Base-by-base conservation (phyloP, 2,329 filamentous ascomycete species). In the Penicillium hordei region DNA sequence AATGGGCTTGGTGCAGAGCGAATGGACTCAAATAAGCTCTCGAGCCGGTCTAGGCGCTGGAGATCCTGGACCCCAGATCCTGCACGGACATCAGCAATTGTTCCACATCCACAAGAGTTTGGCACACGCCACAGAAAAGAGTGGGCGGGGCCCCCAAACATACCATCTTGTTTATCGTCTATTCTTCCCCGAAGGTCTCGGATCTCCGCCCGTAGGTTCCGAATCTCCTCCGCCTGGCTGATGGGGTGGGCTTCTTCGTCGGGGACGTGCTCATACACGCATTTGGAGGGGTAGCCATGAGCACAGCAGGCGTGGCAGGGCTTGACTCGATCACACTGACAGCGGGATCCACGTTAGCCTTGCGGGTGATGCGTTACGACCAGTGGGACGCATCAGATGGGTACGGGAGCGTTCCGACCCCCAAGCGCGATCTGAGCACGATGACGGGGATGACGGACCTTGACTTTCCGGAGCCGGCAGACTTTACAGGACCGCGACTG, bases 261-360 rank as follows among this genome's bases (percentile, higher is more conserved):
- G 4, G 69, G 64, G 9, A 66, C 53, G 7, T 57, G 61, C n/a
- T 75, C 72, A 58, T 75, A 75, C 12, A 72, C 67, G 53, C 73
- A 75, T 62, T 72, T 70, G 17, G 73, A 75, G 0, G 73, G 73
- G 50, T 75, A 73, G 4, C 73, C 73, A 61, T 75, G 72, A 8
- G 73, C 72, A 56, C 73, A 75, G 59, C 73, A 75, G 51, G 73
- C 72, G 58, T 75, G 72, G 56, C 72, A 75, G 54, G 73, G 73
- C 55, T 72, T 72, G 27, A 75, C 69, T 46, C 73, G 72, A 57
- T 75, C 73, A 60, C 73, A 75, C 72, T 75, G 64, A 15, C 23
- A 55, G 46, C 34, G 29, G 40, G 56, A 61, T 55, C 38, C 21
- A 52, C 46, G 51, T 67, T 65, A 68, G 60, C 53, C 50, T 55